Conservation (phyloP, 176 grass and related monocot genomes). For the Neostapfia colusana region DNA sequence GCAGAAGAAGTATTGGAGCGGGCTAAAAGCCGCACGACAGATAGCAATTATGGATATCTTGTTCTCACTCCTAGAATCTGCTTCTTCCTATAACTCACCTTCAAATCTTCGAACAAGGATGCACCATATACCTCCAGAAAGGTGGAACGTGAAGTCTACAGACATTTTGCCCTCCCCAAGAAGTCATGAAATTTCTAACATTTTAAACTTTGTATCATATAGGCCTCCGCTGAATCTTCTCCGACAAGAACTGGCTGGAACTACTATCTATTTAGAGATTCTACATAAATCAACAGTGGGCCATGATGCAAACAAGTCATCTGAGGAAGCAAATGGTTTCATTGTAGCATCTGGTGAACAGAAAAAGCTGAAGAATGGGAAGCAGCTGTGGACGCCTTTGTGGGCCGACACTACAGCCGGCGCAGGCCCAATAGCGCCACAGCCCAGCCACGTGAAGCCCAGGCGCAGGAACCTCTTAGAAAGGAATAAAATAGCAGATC, state of each 20-base stretch:
- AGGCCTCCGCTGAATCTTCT: constrained; percentile 95
- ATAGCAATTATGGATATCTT: constrained; percentile 91
- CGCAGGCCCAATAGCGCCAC: no score
- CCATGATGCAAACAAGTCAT: constrained; percentile 30
- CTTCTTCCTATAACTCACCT: constrained; percentile 91
- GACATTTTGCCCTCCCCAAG: constrained; percentile 13
- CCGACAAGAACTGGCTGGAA: constrained; percentile 93
- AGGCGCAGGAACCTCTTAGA: no score
- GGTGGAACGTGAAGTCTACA: constrained; percentile 45
- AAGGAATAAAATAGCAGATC: no score
- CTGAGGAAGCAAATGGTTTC: constrained; percentile 42
- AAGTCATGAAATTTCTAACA: constrained; percentile 26
- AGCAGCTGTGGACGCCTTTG: no score
- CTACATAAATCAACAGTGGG: constrained; percentile 85
- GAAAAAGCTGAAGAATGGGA: constrained; percentile 74
- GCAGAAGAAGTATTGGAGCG: constrained; percentile 92
- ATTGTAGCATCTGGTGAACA: constrained; percentile 31
- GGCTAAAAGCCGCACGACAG: constrained; percentile 69
- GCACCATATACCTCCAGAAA: constrained; percentile 85
- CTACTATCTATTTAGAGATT: constrained; percentile 92
- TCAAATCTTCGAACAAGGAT: constrained; percentile 93
- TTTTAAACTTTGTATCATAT: constrained; percentile 42
- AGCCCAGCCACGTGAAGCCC: no score
- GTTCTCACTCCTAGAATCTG: constrained; percentile 93
- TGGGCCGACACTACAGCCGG: no score